A percentile compares a stretch with the other conserved stretches of the same genome.
Conservation (phyloP, 805 yeast genomes). For the baker's yeast (Saccharomyces cerevisiae) region DNA sequence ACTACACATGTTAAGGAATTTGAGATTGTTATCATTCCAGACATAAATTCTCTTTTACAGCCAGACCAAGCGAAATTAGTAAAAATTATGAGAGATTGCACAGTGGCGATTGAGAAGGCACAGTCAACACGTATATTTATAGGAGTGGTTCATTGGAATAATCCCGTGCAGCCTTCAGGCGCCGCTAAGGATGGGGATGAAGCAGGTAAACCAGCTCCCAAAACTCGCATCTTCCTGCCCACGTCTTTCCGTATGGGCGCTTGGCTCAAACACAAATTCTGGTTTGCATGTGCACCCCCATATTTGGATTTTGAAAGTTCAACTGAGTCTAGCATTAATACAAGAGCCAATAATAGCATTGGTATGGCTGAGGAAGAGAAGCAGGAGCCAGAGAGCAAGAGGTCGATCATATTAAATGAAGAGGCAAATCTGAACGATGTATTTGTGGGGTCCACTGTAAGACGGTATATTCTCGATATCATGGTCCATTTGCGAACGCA, state of each 20-base stretch:
- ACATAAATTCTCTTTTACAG: slow-evolving; percentile 9
- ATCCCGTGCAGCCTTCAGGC: not conserved
- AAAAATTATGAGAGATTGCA: slow-evolving; percentile 5
- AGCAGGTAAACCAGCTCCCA: not conserved
- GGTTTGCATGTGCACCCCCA: slow-evolving; percentile 23
- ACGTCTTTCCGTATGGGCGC: slow-evolving; percentile 11
- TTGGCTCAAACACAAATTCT: slow-evolving; percentile 37
- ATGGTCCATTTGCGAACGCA: slow-evolving; percentile 49
- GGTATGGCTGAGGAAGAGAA: not conserved
- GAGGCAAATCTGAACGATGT: not conserved
- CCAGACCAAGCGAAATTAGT: slow-evolving; percentile 12
- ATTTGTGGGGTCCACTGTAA: not conserved
- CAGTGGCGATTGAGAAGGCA: not conserved
- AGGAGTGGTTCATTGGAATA: slow-evolving; percentile 9
- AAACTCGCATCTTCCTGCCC: not conserved
- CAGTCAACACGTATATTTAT: slow-evolving; percentile 4
- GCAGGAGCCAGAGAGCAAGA: not conserved
- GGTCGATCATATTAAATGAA: not conserved
- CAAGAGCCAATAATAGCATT: not conserved
- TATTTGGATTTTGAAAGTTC: not conserved
- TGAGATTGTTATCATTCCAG: slow-evolving; percentile 13
- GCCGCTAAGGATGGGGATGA: not conserved
- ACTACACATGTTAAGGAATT: not conserved
- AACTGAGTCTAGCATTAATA: not conserved
- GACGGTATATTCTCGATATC: slow-evolving; percentile 50